Evolutionary conservation across 2,329 filamentous ascomycete species (phyloP).

Genomic region (Scedosporium minutisporum): DNA sequence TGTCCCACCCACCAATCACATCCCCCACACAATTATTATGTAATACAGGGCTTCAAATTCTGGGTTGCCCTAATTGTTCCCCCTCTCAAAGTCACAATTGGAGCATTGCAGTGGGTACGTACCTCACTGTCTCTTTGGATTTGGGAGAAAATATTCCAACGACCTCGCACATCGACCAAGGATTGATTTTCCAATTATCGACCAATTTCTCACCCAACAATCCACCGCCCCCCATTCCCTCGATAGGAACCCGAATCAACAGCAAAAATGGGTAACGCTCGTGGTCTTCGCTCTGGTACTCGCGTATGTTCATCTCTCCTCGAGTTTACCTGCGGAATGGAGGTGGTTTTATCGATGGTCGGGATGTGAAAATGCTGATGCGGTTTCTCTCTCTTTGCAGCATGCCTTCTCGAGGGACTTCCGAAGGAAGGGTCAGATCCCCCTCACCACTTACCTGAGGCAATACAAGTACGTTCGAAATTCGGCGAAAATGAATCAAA

Average conservation of each 20-base stretch:
- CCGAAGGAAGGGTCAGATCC: slow-evolving; percentile 92
- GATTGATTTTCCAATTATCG: neutral
- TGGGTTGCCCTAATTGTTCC: neutral
- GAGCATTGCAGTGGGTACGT: slow-evolving; percentile 2
- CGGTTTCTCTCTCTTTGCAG: slow-evolving; percentile 31
- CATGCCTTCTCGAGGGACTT: slow-evolving; percentile 92
- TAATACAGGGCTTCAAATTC: slow-evolving; percentile 2
- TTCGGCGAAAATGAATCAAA: neutral
- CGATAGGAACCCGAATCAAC: slow-evolving; percentile 3
- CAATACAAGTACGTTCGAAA: slow-evolving; percentile 62
- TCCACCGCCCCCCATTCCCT: neutral
- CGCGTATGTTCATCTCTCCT: slow-evolving; percentile 48
- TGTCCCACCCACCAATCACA: neutral
- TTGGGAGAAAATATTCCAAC: neutral
- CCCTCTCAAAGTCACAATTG: neutral
- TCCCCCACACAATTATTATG: neutral
- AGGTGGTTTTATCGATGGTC: neutral
- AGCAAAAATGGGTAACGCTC: slow-evolving; percentile 73
- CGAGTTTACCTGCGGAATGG: slow-evolving; percentile 8
- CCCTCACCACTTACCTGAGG: slow-evolving; percentile 86
- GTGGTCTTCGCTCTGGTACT: slow-evolving; percentile 79
- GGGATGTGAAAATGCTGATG: slow-evolving; percentile 2
- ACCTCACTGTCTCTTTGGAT: neutral
- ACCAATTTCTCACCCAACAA: neutral
- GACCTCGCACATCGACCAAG: neutral